phyloP scores from a whole-genome alignment of 140 eudicot genomes.

The Bidens hawaiensis region DNA sequence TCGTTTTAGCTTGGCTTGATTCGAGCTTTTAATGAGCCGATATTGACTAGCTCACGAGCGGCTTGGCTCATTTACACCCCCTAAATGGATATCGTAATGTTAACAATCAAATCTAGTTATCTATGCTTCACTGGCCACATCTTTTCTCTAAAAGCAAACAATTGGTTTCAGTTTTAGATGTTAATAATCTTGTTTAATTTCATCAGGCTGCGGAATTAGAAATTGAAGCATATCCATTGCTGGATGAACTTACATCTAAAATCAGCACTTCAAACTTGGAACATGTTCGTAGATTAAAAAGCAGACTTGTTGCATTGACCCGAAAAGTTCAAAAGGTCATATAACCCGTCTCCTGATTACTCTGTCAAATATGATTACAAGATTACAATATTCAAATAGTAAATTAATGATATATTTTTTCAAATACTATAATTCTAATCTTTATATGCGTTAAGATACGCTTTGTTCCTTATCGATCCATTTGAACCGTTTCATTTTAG shows the following conservation, averaged over 20 bases:
- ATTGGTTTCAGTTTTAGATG: neutral
- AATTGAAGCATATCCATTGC: no score
- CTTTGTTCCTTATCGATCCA: neutral
- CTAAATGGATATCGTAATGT: no score
- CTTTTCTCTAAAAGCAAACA: neutral
- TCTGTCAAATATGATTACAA: neutral
- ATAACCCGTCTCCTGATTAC: neutral
- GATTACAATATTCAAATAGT: neutral
- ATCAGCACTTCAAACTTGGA: constrained; percentile 88
- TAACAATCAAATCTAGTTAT: no score
- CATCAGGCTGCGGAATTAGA: no score
- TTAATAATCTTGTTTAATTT: neutral
- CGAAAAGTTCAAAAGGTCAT: constrained; percentile 85
- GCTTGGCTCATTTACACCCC: no score
- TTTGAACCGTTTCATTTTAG: neutral
- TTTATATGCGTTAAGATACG: neutral
- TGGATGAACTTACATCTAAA: constrained; percentile 86
- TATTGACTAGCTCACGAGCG: no score
- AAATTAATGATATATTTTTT: neutral
- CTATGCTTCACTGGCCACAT: no score
- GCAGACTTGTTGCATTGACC: constrained; percentile 88
- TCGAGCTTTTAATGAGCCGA: no score
- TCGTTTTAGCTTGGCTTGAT: no score
- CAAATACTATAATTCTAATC: neutral
- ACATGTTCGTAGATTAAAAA: constrained; percentile 78